A percentile compares a stretch with the other conserved stretches of the same genome.
These are phyloP conservation scores for Coffea humblotiana DNA, from an alignment of 305 asterid species.

Conservation along the genomic window DNA sequence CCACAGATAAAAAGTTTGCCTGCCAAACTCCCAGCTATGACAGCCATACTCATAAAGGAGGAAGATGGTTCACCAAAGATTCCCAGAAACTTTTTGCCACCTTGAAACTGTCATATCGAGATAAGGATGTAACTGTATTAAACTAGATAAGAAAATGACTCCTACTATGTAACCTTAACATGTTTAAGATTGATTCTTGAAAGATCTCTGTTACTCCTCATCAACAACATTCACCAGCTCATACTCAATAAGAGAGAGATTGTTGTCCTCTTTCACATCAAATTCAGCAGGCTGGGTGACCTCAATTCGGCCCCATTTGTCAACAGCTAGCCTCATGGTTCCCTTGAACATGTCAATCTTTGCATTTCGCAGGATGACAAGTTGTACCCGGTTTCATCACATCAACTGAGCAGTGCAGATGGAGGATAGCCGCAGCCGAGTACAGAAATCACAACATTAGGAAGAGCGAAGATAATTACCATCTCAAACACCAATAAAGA, in stretches of 20 bases:
- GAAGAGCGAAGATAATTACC: background rate
- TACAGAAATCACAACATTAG: background rate
- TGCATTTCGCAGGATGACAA: constrained; percentile 33
- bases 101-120: constrained; percentile 1
- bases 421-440: background rate
- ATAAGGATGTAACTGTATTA: background rate
- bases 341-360: constrained; percentile 40
- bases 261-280: constrained; percentile 29
- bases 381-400: constrained; percentile 32
- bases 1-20: background rate
- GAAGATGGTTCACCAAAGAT: background rate
- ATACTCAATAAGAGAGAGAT: constrained; percentile 37
- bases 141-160: background rate
- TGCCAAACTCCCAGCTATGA: background rate
- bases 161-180: background rate
- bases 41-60: background rate
- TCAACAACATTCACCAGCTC: constrained; percentile 31
- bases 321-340: constrained; percentile 38
- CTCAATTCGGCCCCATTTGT: constrained; percentile 39
- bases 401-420: constrained; percentile 27
- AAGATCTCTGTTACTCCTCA: background rate
- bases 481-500: background rate
- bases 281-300: constrained; percentile 29
- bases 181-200: background rate
- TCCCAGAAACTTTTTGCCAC: constrained; percentile 6